Conservation (phyloP, 192 early-diverging fungal species). For the Lobosporangium transversale region DNA sequence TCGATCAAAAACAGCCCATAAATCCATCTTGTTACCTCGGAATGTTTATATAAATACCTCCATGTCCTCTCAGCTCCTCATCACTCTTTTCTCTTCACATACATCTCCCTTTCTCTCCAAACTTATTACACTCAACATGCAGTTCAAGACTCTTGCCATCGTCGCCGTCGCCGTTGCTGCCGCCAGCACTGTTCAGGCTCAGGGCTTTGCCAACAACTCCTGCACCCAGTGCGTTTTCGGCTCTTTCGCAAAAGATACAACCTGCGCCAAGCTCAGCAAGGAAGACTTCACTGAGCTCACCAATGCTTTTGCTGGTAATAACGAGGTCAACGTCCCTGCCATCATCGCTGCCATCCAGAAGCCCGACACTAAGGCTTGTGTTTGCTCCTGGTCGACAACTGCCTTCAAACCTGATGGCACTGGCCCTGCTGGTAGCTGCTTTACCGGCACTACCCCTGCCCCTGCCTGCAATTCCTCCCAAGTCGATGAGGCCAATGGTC, state of each 20-base stretch:
- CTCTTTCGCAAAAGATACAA: slow-evolving; percentile 28
- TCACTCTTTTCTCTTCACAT: slow-evolving; percentile 1
- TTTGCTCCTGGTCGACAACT: slow-evolving; percentile 32
- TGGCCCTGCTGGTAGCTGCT: slow-evolving; percentile 24
- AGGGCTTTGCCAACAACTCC: slow-evolving; percentile 29
- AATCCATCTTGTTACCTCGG: too few species aligned
- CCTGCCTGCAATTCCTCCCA: slow-evolving; percentile 28
- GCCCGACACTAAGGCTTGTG: slow-evolving; percentile 13
- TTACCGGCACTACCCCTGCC: not conserved
- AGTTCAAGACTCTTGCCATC: slow-evolving; percentile 51
- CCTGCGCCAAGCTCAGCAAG: slow-evolving; percentile 24
- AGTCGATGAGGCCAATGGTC: not conserved
- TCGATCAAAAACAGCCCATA: too few species aligned
- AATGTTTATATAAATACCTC: too few species aligned
- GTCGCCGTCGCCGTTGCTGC: slow-evolving; percentile 39
- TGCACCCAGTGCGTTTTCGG: slow-evolving; percentile 31
- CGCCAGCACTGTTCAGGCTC: slow-evolving; percentile 9
- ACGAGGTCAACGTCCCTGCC: not conserved
- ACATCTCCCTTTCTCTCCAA: not conserved
- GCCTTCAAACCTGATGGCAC: slow-evolving; percentile 7
- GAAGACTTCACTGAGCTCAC: not conserved
- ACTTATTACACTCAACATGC: slow-evolving; percentile 24
- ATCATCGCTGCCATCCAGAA: slow-evolving; percentile 1
- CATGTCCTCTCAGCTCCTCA: slow-evolving; percentile 1
- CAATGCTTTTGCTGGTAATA: not conserved